Conservation (phyloP, 805 yeast genomes). For the Cyberlindnera bimundalis region DNA sequence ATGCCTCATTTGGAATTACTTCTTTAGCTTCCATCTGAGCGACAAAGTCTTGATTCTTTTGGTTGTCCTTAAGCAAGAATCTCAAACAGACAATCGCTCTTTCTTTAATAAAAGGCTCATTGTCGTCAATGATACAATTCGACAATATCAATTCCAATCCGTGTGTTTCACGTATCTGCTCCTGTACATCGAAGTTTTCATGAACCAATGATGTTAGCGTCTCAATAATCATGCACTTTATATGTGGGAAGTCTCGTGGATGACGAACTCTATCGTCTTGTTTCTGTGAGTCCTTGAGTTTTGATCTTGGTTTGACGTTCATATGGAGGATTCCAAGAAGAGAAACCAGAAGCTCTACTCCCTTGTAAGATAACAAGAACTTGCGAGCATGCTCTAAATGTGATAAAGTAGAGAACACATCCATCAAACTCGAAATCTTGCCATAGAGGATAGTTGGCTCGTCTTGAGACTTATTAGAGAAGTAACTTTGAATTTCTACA, state of each 20-base stretch:
- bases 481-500: slow-evolving; percentile 24
- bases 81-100: slow-evolving; percentile 76
- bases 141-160: slow-evolving; percentile 73
- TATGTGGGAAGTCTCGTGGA: slow-evolving; percentile 49
- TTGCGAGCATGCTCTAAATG: slow-evolving; percentile 35
- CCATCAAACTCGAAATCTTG: slow-evolving; percentile 29
- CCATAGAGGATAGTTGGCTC: slow-evolving; percentile 29
- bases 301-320: slow-evolving; percentile 31
- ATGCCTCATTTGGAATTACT: slow-evolving; percentile 52
- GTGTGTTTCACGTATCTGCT: slow-evolving; percentile 56
- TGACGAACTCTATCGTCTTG: slow-evolving; percentile 14
- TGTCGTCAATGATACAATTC: slow-evolving; percentile 79
- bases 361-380: slow-evolving; percentile 35
- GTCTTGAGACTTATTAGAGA: slow-evolving; percentile 16
- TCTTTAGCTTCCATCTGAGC: slow-evolving; percentile 73
- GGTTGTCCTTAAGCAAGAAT: slow-evolving; percentile 61
- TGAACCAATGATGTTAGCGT: slow-evolving; percentile 56
- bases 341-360: slow-evolving; percentile 31
- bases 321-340: slow-evolving; percentile 32
- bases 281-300: slow-evolving; percentile 23
- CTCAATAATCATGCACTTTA: slow-evolving; percentile 65
- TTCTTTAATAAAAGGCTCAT: slow-evolving; percentile 87
- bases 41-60: slow-evolving; percentile 71
- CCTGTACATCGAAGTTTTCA: slow-evolving; percentile 57
- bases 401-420: slow-evolving; percentile 31